These are phyloP conservation scores for Neurospora sp. DNA, from an alignment of 2,329 filamentous ascomycete species.

Conservation along the genomic window DNA sequence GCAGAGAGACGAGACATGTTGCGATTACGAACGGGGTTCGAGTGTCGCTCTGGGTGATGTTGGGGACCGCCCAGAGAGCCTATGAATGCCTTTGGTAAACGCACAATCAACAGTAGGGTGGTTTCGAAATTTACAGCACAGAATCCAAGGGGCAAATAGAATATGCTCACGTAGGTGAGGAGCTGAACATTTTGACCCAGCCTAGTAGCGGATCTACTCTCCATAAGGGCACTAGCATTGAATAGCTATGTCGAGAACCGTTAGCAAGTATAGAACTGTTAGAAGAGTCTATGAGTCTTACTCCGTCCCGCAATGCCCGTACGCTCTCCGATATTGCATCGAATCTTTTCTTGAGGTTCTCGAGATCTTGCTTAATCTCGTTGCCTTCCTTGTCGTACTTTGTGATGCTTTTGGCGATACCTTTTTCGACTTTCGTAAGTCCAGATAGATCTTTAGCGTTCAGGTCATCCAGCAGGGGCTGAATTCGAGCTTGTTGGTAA, in stretches of 20 bases:
- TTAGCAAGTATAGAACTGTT: not conserved
- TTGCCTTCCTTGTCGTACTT: not conserved
- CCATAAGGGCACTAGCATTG: conserved; percentile 5
- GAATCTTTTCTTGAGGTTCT: not conserved
- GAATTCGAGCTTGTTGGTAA: not conserved
- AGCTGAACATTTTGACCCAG: conserved; percentile 4
- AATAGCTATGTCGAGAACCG: not conserved
- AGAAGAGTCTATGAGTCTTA: accelerated
- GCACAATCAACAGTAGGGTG: no score
- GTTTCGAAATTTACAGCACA: not conserved
- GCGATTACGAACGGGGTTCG: not conserved
- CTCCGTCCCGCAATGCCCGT: not conserved
- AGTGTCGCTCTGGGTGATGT: accelerated
- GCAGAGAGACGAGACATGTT: not conserved
- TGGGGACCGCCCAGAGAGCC: not conserved
- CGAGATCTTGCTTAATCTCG: not conserved
- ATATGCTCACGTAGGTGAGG: conserved; percentile 2
- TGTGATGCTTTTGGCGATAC: not conserved
- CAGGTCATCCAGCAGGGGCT: not conserved
- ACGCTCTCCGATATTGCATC: not conserved
- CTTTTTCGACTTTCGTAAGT: not conserved
- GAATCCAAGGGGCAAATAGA: conserved; percentile 1
- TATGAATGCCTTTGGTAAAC: no score
- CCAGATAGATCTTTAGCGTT: not conserved
- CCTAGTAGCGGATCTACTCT: conserved; percentile 2